Evolutionary conservation across 345 rosid species (phyloP).

Genomic region (Eucalyptus dawsonii): DNA sequence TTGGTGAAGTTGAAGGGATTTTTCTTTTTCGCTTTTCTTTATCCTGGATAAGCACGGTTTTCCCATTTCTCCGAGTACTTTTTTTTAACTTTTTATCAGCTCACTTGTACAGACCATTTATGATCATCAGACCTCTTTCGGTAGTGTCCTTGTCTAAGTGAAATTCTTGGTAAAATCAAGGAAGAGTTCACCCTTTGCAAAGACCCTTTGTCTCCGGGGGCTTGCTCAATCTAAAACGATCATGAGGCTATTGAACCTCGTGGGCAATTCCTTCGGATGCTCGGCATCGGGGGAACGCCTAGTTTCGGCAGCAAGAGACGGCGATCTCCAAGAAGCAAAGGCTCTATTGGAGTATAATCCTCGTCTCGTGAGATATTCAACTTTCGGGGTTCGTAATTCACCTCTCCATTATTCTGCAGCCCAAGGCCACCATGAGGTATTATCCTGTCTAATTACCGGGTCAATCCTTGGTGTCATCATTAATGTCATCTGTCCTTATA

Average conservation of each 20-base stretch:
- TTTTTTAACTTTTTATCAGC: background rate
- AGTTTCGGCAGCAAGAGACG: slow-evolving; percentile 97
- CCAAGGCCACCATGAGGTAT: slow-evolving; percentile 97
- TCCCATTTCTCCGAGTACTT: background rate
- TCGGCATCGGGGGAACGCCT: slow-evolving; percentile 98
- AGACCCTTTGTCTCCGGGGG: background rate
- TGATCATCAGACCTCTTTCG: background rate
- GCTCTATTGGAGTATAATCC: slow-evolving; percentile 93
- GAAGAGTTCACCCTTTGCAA: background rate
- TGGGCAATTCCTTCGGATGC: slow-evolving; percentile 95
- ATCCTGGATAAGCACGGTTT: background rate
- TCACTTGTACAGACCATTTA: background rate
- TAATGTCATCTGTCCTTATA: background rate
- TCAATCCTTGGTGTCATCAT: background rate
- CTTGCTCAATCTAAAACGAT: background rate
- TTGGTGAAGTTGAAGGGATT: slow-evolving; percentile 1
- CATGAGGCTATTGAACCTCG: slow-evolving; percentile 76
- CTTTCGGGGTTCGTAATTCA: slow-evolving; percentile 92
- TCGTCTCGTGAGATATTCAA: slow-evolving; percentile 83
- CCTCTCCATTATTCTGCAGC: slow-evolving; percentile 98
- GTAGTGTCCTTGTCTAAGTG: background rate
- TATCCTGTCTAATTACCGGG: background rate
- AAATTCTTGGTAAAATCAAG: background rate
- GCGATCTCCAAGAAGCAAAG: slow-evolving; percentile 90
- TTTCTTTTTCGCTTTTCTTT: background rate